Evolutionary conservation across 306 rosid genomes (phyloP), one percentile per base, ranked within the genome.

Genomic region (Vicia villosa): DNA sequence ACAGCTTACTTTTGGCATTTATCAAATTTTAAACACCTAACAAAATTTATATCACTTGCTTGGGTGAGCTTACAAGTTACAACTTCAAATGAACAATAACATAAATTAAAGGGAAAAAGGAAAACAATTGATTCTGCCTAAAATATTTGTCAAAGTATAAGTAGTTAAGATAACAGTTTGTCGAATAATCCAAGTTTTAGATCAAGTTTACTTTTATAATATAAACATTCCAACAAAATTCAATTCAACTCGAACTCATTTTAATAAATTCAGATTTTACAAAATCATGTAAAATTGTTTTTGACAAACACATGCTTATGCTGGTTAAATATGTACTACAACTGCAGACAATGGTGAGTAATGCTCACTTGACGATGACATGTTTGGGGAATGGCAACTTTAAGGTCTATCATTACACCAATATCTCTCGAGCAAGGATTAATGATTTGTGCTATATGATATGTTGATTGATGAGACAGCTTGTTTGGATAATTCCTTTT

Each of bases 261-360:
- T 26, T 52, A 13, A 55, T 14, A 12, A 34, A 45, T 19, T 70
- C 46, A 55, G 10, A 15, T 64, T 26, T n/a, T 13, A 56, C 40
- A 56, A 26, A 26, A 28, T 14, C 19, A 14, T 13, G 20, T 56
- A 56, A 54, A 54, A 54, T 20, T 15, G 0, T 10, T 6, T 51
- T 51, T 20, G n/a, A 51, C 21, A 8, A 50, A 50, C 56, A 50
- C 56, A 52, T 21, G 34, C 59, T 52, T 52, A 52, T 52, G 70
- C 24, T 75, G 58, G 67, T 55, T 72, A 65, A 65, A 41, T 41
- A 41, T 75, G 59, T 59, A 74, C 63, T 69, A 12, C 65, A 73
- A 82, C 70, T 87, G 97, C 98, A 94, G 98, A 73, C 90, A 75
- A 90, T 87, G 98, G 91, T 83, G 80, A 88, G 88, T 81, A 52